Conservation (phyloP, 2,329 filamentous ascomycete species). For the Lachnellula suecica region DNA sequence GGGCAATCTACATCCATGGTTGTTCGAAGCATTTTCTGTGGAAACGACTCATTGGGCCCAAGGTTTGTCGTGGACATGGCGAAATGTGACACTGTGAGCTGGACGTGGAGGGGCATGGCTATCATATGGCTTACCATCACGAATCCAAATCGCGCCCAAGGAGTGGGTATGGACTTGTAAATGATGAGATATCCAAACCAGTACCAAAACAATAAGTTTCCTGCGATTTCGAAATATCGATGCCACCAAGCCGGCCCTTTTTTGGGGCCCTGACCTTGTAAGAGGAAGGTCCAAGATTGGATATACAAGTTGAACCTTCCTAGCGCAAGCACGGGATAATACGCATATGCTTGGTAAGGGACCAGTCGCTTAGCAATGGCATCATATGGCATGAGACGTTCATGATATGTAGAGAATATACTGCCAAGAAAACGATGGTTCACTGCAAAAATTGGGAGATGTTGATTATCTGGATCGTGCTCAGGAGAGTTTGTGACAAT, state of each 20-base stretch:
- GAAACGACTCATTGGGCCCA: constrained; percentile 80
- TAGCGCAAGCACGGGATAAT: constrained; percentile 78
- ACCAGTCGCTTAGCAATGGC: constrained; percentile 68
- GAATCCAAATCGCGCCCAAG: constrained; percentile 69
- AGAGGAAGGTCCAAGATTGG: constrained; percentile 76
- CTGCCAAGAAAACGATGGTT: constrained; percentile 76
- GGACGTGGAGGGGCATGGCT: constrained; percentile 79
- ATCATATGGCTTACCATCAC: constrained; percentile 79
- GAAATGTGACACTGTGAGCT: constrained; percentile 90
- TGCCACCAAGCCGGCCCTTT: constrained; percentile 83
- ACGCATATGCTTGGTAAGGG: constrained; percentile 74
- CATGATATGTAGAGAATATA: constrained; percentile 80
- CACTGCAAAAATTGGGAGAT: constrained; percentile 85
- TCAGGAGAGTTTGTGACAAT: constrained; percentile 94
- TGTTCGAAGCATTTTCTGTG: constrained; percentile 86
- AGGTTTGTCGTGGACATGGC: constrained; percentile 90
- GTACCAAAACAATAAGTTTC: constrained; percentile 79
- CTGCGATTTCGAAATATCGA: constrained; percentile 71
- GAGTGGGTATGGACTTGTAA: constrained; percentile 70
- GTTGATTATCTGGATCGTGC: constrained; percentile 92
- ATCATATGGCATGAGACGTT: constrained; percentile 77
- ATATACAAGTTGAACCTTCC: constrained; percentile 87
- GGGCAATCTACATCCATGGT: constrained; percentile 94
- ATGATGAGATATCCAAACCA: constrained; percentile 82
- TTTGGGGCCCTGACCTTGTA: constrained; percentile 67